Evolutionary conservation across 306 rosid genomes (phyloP).

Genomic region (Albizia julibrissin): DNA sequence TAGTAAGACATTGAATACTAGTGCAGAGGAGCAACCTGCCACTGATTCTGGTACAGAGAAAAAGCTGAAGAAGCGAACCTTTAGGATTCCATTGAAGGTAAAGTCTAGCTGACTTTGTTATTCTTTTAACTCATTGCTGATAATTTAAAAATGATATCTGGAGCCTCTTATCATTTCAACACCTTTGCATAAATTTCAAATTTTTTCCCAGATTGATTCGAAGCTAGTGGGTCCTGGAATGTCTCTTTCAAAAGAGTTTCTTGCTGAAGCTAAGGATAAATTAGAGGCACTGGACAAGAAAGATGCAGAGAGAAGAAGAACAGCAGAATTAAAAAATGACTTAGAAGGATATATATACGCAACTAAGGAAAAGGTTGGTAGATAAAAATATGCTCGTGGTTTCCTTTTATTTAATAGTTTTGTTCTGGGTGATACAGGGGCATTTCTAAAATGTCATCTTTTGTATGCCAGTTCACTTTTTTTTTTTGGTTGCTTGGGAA

Average conservation of each 20-base stretch:
- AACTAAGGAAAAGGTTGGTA: conserved; percentile 90
- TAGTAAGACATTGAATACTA: conserved; percentile 46
- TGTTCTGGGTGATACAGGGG: neutral
- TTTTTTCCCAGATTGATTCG: conserved; percentile 63
- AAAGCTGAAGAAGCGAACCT: conserved; percentile 84
- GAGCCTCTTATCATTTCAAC: conserved; percentile 14
- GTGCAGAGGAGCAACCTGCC: conserved; percentile 55
- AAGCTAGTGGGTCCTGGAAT: conserved; percentile 64
- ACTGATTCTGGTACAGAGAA: conserved; percentile 59
- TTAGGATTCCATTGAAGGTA: conserved; percentile 91
- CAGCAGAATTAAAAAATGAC: conserved; percentile 89
- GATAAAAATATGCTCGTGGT: conserved; percentile 17
- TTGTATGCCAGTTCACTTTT: conserved; percentile 16
- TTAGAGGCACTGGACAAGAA: conserved; percentile 78
- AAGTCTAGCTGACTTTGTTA: conserved; percentile 4
- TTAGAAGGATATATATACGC: conserved; percentile 89
- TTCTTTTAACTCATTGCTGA: conserved; percentile 6
- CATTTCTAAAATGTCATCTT: neutral
- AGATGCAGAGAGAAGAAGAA: conserved; percentile 91
- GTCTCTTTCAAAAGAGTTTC: conserved; percentile 69
- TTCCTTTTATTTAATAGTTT: conserved; percentile 3
- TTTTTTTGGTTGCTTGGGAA: neutral
- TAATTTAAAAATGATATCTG: neutral
- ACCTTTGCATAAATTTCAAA: conserved; percentile 14
- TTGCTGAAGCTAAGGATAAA: conserved; percentile 73